A percentile compares a stretch with the other conserved stretches of the same genome.
These are phyloP conservation scores for Panaeolus papilionaceus DNA, from an alignment of 768 basidiomycete species.

Conservation along the genomic window DNA sequence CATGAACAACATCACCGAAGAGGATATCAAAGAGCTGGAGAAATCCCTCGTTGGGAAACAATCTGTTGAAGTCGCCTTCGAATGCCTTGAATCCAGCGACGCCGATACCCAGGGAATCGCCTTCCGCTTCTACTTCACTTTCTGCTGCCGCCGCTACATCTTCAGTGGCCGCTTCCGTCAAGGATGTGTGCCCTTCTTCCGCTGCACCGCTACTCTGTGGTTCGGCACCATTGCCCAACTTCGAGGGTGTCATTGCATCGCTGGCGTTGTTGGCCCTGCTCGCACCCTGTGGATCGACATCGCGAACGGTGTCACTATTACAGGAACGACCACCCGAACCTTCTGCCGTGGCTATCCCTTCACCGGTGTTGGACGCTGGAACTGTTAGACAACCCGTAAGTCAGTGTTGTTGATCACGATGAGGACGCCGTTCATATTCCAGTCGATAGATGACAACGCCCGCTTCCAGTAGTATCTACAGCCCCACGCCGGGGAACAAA, in stretches of 20 bases:
- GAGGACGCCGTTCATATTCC: background rate
- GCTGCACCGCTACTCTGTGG: slow-evolving; percentile 2
- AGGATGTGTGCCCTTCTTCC: background rate
- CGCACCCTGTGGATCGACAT: background rate
- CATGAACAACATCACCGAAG: background rate
- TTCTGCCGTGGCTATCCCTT: slow-evolving; percentile 2
- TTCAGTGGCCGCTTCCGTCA: slow-evolving; percentile 3
- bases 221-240: slow-evolving; percentile 3
- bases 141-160: background rate
- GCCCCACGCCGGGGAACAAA: no score
- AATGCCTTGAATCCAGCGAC: background rate
- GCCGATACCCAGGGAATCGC: background rate
- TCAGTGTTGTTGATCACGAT: background rate
- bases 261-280: background rate
- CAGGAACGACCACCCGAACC: background rate
- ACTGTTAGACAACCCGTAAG: background rate
- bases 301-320: background rate
- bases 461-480: no score
- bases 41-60: background rate
- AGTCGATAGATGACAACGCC: background rate
- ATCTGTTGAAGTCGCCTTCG: background rate
- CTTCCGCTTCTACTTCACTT: background rate
- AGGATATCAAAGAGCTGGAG: background rate
- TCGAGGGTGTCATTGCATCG: background rate
- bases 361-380: background rate